Conservation (phyloP, 1,139 yeast genomes). For the Magnusiomyces ingens region DNA sequence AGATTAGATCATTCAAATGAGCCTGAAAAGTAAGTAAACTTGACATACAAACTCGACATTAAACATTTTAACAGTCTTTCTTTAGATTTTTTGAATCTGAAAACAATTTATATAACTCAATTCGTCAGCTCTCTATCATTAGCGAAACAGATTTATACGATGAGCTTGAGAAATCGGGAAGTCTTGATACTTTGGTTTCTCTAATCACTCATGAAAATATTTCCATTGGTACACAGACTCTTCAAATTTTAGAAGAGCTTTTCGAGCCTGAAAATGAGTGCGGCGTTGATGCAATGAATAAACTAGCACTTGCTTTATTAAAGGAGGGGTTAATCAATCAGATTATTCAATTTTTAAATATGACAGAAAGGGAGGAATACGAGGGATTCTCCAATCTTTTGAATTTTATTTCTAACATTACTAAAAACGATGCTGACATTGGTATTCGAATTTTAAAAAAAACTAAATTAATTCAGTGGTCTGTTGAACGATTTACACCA, state of each 20-base stretch:
- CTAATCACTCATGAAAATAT: conserved; percentile 32
- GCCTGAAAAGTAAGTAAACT: conserved; percentile 29
- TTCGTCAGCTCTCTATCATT: conserved; percentile 30
- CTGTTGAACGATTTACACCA: not conserved
- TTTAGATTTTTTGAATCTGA: conserved; percentile 27
- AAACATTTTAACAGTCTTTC: not conserved
- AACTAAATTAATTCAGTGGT: not conserved
- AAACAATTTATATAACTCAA: conserved; percentile 27
- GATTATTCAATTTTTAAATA: not conserved
- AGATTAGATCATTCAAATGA: conserved; percentile 29
- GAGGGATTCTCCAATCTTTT: conserved; percentile 3
- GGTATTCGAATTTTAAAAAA: not conserved
- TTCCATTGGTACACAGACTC: conserved; percentile 29
- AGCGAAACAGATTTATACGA: conserved; percentile 26
- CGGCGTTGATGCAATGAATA: conserved; percentile 9
- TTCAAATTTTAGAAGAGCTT: conserved; percentile 26
- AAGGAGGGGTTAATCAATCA: not conserved
- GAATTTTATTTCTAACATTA: not conserved
- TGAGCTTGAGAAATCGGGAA: conserved; percentile 23
- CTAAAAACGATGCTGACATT: not conserved
- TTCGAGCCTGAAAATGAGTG: conserved; percentile 22
- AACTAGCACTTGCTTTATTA: not conserved
- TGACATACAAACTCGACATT: not conserved
- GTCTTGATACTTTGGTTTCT: conserved; percentile 22
- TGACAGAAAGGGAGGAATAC: not conserved